These are phyloP conservation scores for Populus euphratica DNA, from an alignment of 345 rosid genomes.

Conservation along the genomic window DNA sequence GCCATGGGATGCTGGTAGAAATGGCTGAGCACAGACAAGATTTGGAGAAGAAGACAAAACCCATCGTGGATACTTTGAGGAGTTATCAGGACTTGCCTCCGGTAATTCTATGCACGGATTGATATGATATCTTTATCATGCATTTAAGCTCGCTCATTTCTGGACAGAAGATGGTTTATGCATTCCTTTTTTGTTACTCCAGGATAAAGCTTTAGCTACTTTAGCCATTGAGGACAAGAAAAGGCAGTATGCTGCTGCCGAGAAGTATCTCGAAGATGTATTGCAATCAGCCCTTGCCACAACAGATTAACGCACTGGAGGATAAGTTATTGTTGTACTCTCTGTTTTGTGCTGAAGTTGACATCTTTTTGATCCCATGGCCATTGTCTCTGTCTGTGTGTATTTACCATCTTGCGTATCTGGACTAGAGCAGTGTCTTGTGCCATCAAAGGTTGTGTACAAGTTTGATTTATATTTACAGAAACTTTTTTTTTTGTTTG, in stretches of 20 bases:
- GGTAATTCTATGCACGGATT: conserved; percentile 33
- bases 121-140: neutral
- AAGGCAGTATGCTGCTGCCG: conserved; percentile 82
- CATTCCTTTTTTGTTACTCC: neutral
- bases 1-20: conserved; percentile 79
- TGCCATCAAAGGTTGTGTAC: no score
- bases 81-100: conserved; percentile 98
- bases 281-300: conserved; percentile 75
- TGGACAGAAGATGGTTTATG: neutral
- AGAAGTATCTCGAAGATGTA: conserved; percentile 87
- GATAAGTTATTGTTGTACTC: neutral
- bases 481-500: no score
- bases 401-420: no score
- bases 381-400: no score
- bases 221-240: conserved; percentile 91
- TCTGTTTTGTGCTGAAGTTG: neutral
- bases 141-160: neutral
- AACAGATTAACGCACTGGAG: conserved; percentile 17
- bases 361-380: no score
- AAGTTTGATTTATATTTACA: no score
- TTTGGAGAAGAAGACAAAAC: conserved; percentile 83
- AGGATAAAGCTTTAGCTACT: conserved; percentile 95
- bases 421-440: no score
- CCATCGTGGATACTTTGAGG: conserved; percentile 80
- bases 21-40: conserved; percentile 87